Evolutionary conservation across 2,329 filamentous ascomycete species (phyloP).

Genomic region (Aspergillus quadrilineatus): DNA sequence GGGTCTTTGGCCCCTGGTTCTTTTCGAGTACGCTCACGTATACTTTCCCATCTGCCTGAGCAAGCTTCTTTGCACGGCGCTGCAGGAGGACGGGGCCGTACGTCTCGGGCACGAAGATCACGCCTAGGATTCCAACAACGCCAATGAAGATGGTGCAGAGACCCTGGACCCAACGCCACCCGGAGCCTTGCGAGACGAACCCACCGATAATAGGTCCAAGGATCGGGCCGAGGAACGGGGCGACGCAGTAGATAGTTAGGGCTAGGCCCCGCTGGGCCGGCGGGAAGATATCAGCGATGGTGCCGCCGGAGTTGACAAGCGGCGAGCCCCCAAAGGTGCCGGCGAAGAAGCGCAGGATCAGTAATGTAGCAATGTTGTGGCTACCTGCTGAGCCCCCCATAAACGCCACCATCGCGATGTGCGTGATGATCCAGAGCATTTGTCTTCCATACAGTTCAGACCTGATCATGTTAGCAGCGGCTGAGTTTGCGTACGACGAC

Average conservation of each 20-base stretch:
- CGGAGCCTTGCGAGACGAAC: slow-evolving; percentile 56
- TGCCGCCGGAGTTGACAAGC: slow-evolving; percentile 1
- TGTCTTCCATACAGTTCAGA: too few relatives aligned
- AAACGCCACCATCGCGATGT: not conserved
- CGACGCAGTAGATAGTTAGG: not conserved
- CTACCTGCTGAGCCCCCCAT: not conserved
- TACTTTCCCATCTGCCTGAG: slow-evolving; percentile 50
- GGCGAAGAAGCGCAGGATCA: slow-evolving; percentile 2
- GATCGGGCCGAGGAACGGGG: not conserved
- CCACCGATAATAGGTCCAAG: slow-evolving; percentile 57
- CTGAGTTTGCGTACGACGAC: too few relatives aligned
- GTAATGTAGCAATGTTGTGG: not conserved
- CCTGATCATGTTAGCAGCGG: too few relatives aligned
- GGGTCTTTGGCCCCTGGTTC: not conserved
- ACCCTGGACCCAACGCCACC: slow-evolving; percentile 69
- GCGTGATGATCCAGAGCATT: not conserved
- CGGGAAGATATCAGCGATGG: not conserved
- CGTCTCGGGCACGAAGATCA: slow-evolving; percentile 34
- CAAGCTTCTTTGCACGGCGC: slow-evolving; percentile 48
- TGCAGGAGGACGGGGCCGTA: slow-evolving; percentile 54
- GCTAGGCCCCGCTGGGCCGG: not conserved
- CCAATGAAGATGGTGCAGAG: slow-evolving; percentile 64
- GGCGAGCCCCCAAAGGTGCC: slow-evolving; percentile 1
- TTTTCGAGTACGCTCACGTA: slow-evolving; percentile 37
- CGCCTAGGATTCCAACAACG: slow-evolving; percentile 49